Evolutionary conservation across 2,329 filamentous ascomycete genomes (phyloP).

Genomic region (Colletotrichum somersetense): DNA sequence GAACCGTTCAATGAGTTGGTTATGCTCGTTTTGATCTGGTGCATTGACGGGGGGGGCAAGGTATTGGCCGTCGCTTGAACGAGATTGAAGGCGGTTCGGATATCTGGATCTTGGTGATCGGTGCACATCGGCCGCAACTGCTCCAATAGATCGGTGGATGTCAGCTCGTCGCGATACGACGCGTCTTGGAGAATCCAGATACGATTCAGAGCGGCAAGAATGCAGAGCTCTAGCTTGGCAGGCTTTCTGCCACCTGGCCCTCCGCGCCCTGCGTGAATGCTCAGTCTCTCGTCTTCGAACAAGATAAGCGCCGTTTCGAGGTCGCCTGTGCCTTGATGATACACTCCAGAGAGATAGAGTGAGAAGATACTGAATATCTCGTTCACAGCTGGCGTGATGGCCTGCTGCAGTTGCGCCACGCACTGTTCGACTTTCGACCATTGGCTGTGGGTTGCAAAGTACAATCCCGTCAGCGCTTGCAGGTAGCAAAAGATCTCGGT

Average conservation of each 20-base stretch:
- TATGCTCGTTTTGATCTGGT: slow-evolving; percentile 83
- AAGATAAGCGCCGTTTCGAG: slow-evolving; percentile 75
- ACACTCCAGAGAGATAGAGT: slow-evolving; percentile 80
- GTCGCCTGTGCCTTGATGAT: slow-evolving; percentile 82
- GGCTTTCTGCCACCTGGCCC: slow-evolving; percentile 58
- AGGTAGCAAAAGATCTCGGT: slow-evolving; percentile 76
- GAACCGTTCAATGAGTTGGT: slow-evolving; percentile 78
- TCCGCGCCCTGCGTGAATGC: slow-evolving; percentile 59
- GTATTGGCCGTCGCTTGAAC: slow-evolving; percentile 76
- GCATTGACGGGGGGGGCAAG: slow-evolving; percentile 74
- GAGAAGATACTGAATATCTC: slow-evolving; percentile 64
- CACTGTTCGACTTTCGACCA: slow-evolving; percentile 74
- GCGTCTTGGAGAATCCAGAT: slow-evolving; percentile 79
- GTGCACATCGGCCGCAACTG: slow-evolving; percentile 76
- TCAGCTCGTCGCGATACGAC: slow-evolving; percentile 66
- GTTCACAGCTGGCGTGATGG: slow-evolving; percentile 38
- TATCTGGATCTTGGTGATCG: slow-evolving; percentile 78
- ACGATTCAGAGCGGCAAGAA: slow-evolving; percentile 76
- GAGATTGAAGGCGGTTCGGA: slow-evolving; percentile 83
- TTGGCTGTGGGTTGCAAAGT: slow-evolving; percentile 77
- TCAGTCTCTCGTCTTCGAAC: slow-evolving; percentile 74
- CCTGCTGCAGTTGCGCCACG: slow-evolving; percentile 64
- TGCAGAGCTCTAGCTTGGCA: slow-evolving; percentile 71
- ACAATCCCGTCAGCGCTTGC: slow-evolving; percentile 77
- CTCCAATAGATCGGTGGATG: slow-evolving; percentile 72